Conservation (phyloP, 2,329 filamentous ascomycete species). For the Sclerotinia subarctica region DNA sequence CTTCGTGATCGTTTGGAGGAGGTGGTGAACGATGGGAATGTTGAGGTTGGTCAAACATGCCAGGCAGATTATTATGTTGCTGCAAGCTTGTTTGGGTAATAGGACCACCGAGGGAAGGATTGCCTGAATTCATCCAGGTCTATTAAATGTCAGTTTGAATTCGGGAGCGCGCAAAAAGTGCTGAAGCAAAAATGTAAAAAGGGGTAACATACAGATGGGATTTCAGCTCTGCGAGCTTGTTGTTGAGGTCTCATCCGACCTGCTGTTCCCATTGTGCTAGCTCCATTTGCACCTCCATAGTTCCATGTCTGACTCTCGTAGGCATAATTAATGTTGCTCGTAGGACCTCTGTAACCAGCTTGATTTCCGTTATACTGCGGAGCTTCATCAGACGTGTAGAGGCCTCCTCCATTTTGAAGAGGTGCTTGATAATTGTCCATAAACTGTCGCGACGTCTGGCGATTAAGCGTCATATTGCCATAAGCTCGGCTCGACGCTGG, state of each 20-base stretch:
- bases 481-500: slow-evolving; percentile 68
- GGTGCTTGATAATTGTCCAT: slow-evolving; percentile 57
- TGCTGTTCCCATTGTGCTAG: slow-evolving; percentile 61
- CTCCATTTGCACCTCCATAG: slow-evolving; percentile 58
- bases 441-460: slow-evolving; percentile 73
- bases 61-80: slow-evolving; percentile 26
- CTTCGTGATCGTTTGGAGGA: slow-evolving; percentile 50
- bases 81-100: slow-evolving; percentile 16
- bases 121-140: slow-evolving; percentile 51
- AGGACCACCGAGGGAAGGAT: slow-evolving; percentile 40
- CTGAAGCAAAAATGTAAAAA: background rate
- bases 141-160: background rate
- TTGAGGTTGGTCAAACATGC: slow-evolving; percentile 31
- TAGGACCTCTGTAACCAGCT: slow-evolving; percentile 32
- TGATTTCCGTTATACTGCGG: slow-evolving; percentile 48
- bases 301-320: slow-evolving; percentile 83
- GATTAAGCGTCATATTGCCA: slow-evolving; percentile 61
- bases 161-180: slow-evolving; percentile 28
- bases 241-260: slow-evolving; percentile 51
- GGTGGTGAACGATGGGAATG: slow-evolving; percentile 28
- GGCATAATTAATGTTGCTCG: slow-evolving; percentile 44
- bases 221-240: slow-evolving; percentile 54
- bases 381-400: slow-evolving; percentile 69
- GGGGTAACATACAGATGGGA: slow-evolving; percentile 66
- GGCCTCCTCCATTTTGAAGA: slow-evolving; percentile 45